A percentile compares a stretch with the other conserved stretches of the same genome.
phyloP scores from a whole-genome alignment of 1,284 basidiomycete species.

The Cryptococcus maquisensis region DNA sequence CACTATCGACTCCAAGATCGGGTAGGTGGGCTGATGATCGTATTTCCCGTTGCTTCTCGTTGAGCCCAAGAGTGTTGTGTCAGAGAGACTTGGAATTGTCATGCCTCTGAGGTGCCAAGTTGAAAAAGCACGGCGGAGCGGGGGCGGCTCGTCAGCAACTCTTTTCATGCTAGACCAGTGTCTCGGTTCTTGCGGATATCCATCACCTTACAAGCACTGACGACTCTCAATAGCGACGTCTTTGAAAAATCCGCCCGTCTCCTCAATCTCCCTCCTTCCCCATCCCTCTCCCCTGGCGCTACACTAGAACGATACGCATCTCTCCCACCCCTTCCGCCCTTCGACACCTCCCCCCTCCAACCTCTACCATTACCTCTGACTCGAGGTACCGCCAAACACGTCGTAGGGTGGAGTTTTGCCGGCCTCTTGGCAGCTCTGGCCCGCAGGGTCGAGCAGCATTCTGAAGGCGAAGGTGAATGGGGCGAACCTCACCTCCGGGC shows the following conservation, averaged over 20 bases:
- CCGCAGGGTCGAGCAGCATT: background rate
- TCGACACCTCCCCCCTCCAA: slow-evolving; percentile 39
- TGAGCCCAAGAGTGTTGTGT: background rate
- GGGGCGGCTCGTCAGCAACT: too few species aligned
- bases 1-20: slow-evolving; percentile 72
- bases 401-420: slow-evolving; percentile 68
- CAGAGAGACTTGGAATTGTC: too few species aligned
- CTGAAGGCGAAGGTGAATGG: slow-evolving; percentile 3
- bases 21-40: slow-evolving; percentile 40
- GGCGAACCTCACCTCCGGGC: slow-evolving; percentile 26
- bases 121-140: too few species aligned
- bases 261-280: slow-evolving; percentile 61
- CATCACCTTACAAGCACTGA: too few species aligned
- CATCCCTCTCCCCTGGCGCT: slow-evolving; percentile 59
- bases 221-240: slow-evolving; percentile 51
- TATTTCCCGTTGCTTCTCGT: background rate
- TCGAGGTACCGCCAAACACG: slow-evolving; percentile 1
- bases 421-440: slow-evolving; percentile 62
- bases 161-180: too few species aligned
- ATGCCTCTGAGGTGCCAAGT: too few species aligned
- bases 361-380: slow-evolving; percentile 56
- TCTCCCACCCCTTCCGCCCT: slow-evolving; percentile 24
- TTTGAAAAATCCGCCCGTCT: slow-evolving; percentile 75
- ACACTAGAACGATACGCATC: slow-evolving; percentile 64
- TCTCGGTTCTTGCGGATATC: too few species aligned